phyloP scores from a whole-genome alignment of 78 protist species.

The Guillardia theta region DNA sequence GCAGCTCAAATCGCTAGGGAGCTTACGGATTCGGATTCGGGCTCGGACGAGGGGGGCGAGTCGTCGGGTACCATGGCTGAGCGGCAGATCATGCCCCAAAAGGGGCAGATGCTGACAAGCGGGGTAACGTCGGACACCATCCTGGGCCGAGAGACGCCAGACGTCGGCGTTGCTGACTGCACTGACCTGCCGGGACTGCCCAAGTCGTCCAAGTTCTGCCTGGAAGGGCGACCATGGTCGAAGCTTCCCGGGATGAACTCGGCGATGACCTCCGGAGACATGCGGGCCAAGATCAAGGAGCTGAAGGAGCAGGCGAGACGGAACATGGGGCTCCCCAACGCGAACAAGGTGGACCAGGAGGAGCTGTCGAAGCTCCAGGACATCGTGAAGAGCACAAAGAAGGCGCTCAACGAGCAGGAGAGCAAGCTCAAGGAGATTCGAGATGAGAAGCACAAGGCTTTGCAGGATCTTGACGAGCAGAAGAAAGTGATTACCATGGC shows the following conservation, averaged over 20 bases:
- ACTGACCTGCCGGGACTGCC: background rate
- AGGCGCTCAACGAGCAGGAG: constrained; percentile 15
- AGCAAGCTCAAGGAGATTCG: background rate
- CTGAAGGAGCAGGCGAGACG: background rate
- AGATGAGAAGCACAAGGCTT: background rate
- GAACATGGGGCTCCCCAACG: constrained; percentile 23
- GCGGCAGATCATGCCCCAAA: background rate
- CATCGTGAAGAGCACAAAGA: background rate
- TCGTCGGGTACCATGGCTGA: background rate
- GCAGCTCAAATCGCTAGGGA: background rate
- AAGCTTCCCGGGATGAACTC: background rate
- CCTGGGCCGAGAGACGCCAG: background rate
- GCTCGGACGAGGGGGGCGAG: background rate
- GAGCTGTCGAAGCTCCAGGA: background rate
- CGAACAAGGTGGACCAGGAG: background rate
- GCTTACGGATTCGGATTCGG: background rate
- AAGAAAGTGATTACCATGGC: background rate
- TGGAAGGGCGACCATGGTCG: background rate
- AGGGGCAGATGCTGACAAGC: background rate
- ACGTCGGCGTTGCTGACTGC: background rate
- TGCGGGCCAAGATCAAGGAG: background rate
- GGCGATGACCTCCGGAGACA: background rate
- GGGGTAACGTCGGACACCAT: background rate
- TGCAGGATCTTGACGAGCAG: background rate
- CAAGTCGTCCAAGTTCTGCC: constrained; percentile 28